A percentile compares a stretch with the other conserved stretches of the same genome.
Conservation (phyloP, 352 stramenopile species). For the Phytophthora lateralis region DNA sequence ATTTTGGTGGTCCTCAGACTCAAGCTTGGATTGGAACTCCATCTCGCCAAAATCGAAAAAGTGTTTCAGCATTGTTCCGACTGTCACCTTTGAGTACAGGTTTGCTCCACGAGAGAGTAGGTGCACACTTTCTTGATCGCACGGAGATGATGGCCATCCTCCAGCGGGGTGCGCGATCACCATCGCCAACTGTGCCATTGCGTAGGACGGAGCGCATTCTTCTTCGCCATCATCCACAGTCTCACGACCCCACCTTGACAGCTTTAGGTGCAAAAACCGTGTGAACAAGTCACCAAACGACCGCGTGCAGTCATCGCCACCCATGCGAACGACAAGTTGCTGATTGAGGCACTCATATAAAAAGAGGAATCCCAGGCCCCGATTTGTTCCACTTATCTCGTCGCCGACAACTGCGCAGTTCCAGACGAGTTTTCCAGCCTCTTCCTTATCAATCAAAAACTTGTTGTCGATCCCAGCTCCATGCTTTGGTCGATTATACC, state of each 20-base stretch:
- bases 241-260: conserved; percentile 84
- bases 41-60: conserved; percentile 85
- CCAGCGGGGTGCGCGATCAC: conserved; percentile 60
- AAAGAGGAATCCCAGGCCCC: conserved; percentile 79
- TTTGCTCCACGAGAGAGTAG: conserved; percentile 80
- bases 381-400: conserved; percentile 83
- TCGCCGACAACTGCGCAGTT: conserved; percentile 83
- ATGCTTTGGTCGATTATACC: conserved; percentile 85
- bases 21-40: conserved; percentile 66
- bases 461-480: conserved; percentile 50
- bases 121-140: conserved; percentile 66
- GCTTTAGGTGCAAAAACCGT: conserved; percentile 84
- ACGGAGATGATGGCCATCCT: conserved; percentile 65
- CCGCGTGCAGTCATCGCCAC: conserved; percentile 70
- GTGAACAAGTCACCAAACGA: conserved; percentile 81
- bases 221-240: conserved; percentile 87
- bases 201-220: conserved; percentile 75
- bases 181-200: conserved; percentile 76
- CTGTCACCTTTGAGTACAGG: conserved; percentile 82
- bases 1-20: conserved; percentile 57
- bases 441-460: conserved; percentile 81
- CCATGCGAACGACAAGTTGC: conserved; percentile 67
- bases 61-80: conserved; percentile 76
- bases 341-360: conserved; percentile 84
- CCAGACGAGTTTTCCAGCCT: conserved; percentile 82